Evolutionary conservation across 148 eudicot genomes (phyloP).

Genomic region (Camellia granthamiana): DNA sequence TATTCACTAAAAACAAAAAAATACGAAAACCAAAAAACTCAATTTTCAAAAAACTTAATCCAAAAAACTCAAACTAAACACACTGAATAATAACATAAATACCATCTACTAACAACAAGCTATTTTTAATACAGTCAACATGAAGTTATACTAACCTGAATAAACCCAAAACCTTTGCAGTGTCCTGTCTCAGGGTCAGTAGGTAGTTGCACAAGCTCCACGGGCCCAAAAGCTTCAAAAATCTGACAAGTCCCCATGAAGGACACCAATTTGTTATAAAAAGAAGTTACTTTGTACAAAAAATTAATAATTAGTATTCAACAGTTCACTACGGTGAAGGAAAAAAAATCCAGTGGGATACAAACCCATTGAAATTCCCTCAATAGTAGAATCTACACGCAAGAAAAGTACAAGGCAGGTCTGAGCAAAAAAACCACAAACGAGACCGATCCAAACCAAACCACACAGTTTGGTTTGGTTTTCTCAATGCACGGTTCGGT

Average conservation of each 20-base stretch:
- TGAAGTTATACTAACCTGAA: conserved; percentile 34
- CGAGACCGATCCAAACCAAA: too few relatives aligned
- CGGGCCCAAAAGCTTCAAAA: conserved; percentile 95
- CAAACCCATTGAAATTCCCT: background rate
- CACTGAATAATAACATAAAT: too few relatives aligned
- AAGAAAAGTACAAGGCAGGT: background rate
- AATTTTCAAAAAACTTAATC: too few relatives aligned
- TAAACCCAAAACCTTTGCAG: conserved; percentile 98
- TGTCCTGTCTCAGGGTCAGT: conserved; percentile 96
- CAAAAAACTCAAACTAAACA: too few relatives aligned
- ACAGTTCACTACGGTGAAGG: background rate
- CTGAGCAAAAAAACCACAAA: too few relatives aligned
- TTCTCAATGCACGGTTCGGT: too few relatives aligned
- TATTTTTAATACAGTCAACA: background rate
- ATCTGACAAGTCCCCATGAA: conserved; percentile 16
- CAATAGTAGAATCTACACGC: background rate
- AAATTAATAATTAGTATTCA: background rate
- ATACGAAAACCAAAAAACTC: too few relatives aligned
- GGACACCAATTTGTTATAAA: background rate
- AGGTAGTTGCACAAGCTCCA: conserved; percentile 97
- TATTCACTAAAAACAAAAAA: too few relatives aligned
- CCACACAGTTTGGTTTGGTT: too few relatives aligned
- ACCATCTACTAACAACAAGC: background rate
- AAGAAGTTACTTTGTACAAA: background rate
- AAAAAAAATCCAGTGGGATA: background rate